phyloP scores from a whole-genome alignment of 441 rosid genomes.

The Iberis amara region DNA sequence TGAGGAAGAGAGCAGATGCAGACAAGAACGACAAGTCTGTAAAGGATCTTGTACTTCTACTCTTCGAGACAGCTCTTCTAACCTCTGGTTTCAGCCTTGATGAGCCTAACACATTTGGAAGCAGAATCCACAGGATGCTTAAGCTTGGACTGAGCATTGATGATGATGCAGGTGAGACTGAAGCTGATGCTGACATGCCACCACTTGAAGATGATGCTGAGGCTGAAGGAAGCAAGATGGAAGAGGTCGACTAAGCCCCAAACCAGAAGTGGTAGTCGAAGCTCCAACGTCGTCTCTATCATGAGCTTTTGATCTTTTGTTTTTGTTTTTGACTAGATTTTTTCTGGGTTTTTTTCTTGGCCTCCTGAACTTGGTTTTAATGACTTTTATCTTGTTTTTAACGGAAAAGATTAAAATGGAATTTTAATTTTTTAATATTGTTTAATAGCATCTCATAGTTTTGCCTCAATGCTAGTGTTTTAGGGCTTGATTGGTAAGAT shows the following conservation, averaged over 20 bases:
- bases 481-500: too few species aligned
- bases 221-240: constrained; percentile 6
- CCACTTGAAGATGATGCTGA: constrained; percentile 7
- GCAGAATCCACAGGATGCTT: constrained; percentile 15
- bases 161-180: constrained; percentile 14
- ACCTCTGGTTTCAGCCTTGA: constrained; percentile 9
- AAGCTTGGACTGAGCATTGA: constrained; percentile 9
- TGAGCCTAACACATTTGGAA: constrained; percentile 7
- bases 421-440: neutral
- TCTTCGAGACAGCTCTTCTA: constrained; percentile 7
- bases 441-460: too few species aligned
- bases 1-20: constrained; percentile 12
- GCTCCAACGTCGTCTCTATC: neutral
- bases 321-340: neutral
- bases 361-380: constrained; percentile 2
- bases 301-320: neutral
- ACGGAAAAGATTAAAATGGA: neutral
- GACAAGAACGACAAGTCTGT: constrained; percentile 11
- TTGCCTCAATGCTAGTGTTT: too few species aligned
- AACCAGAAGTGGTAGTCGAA: neutral
- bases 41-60: constrained; percentile 8
- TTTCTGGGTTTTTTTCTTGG: neutral
- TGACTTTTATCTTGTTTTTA: neutral
- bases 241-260: constrained; percentile 3
- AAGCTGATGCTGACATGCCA: constrained; percentile 7